phyloP scores from a whole-genome alignment of 306 rosid species.

The Mimosa pudica region DNA sequence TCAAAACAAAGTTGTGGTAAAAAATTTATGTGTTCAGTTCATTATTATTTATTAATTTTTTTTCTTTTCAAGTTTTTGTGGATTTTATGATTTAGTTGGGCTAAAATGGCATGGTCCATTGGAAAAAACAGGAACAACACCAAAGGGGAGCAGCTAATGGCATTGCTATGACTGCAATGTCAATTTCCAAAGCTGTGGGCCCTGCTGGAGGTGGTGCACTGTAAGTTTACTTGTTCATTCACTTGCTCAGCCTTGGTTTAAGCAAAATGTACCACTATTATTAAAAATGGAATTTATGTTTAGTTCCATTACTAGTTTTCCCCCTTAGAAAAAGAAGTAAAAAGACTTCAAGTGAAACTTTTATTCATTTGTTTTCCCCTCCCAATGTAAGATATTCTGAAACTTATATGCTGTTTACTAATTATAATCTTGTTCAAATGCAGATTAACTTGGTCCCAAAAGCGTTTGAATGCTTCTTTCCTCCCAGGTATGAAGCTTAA shows the following conservation, averaged over 20 bases:
- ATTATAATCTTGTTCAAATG: slow-evolving; percentile 25
- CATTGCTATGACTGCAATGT: slow-evolving; percentile 75
- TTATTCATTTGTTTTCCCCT: slow-evolving; percentile 8
- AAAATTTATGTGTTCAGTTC: neutral
- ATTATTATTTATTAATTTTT: neutral
- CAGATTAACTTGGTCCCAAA: slow-evolving; percentile 60
- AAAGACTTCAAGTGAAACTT: neutral
- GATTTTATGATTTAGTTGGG: slow-evolving; percentile 19
- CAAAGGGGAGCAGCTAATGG: slow-evolving; percentile 98
- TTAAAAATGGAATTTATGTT: neutral
- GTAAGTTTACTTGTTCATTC: slow-evolving; percentile 46
- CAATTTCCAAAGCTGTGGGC: slow-evolving; percentile 81
- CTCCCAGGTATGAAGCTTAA: slow-evolving; percentile 47
- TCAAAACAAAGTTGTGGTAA: slow-evolving; percentile 88
- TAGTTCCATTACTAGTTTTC: neutral
- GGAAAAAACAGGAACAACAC: slow-evolving; percentile 61
- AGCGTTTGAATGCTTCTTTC: slow-evolving; percentile 44
- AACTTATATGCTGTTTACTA: neutral
- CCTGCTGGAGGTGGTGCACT: slow-evolving; percentile 83
- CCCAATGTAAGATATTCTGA: no score
- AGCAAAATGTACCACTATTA: neutral
- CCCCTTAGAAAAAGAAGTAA: neutral
- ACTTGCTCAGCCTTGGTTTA: neutral
- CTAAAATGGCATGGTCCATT: no score
- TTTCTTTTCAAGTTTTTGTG: neutral